These are phyloP conservation scores for Narthecium ossifragum DNA, from an alignment of 106 monocot species.

Conservation along the genomic window DNA sequence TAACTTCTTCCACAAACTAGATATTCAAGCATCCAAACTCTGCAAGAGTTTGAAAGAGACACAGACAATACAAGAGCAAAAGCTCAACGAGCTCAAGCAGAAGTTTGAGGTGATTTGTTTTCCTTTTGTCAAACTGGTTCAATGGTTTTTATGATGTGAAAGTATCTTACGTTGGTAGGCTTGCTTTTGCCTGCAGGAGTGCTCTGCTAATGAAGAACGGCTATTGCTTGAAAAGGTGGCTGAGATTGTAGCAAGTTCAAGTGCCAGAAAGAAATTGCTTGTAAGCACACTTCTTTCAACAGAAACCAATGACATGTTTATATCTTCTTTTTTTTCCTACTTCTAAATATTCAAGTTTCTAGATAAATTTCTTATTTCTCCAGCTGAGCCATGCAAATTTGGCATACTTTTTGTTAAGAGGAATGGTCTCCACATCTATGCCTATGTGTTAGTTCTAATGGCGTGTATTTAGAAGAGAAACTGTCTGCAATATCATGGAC, in stretches of 20 bases:
- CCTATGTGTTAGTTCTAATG: no score
- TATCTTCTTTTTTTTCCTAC: no score
- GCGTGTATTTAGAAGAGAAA: no score
- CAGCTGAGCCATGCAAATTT: no score
- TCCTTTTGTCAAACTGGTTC: not conserved
- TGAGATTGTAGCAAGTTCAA: slow-evolving; percentile 86
- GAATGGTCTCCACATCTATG: no score
- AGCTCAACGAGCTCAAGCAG: slow-evolving; percentile 55
- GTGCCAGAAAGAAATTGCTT: slow-evolving; percentile 72
- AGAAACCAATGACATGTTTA: no score
- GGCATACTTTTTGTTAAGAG: no score
- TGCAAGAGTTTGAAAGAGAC: slow-evolving; percentile 64
- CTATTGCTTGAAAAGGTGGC: slow-evolving; percentile 81
- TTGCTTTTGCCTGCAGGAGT: slow-evolving; percentile 42
- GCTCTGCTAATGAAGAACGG: slow-evolving; percentile 85
- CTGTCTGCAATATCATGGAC: no score
- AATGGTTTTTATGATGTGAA: not conserved
- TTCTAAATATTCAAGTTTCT: no score
- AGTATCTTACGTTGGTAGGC: not conserved
- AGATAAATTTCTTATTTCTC: no score
- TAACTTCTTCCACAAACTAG: slow-evolving; percentile 55
- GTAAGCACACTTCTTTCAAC: no score
- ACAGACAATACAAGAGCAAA: slow-evolving; percentile 34
- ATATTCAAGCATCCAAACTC: slow-evolving; percentile 45
- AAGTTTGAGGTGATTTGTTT: slow-evolving; percentile 66